phyloP scores from a whole-genome alignment of 1,284 basidiomycete species.

The Melampsora larici-populina region DNA sequence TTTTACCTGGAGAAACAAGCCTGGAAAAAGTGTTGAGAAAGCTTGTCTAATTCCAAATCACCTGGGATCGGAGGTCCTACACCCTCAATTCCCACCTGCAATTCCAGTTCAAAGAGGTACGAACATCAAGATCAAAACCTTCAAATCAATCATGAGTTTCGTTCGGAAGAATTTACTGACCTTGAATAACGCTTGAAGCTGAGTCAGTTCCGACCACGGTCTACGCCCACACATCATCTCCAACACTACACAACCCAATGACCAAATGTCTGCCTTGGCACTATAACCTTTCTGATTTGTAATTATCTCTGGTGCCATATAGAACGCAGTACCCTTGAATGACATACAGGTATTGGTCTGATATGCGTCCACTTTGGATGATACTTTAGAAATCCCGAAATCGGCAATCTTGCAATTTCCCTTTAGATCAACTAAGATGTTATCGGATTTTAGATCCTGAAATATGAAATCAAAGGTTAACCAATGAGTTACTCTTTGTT shows the following conservation, averaged over 20 bases:
- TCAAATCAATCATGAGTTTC: not conserved
- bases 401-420: slow-evolving; percentile 97
- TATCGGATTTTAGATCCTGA: slow-evolving; percentile 94
- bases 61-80: slow-evolving; percentile 82
- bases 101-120: slow-evolving; percentile 43
- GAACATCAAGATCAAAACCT: slow-evolving; percentile 11
- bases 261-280: slow-evolving; percentile 98
- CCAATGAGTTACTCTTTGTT: not conserved
- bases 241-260: slow-evolving; percentile 89
- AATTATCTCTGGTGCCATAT: slow-evolving; percentile 97
- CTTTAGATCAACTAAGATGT: slow-evolving; percentile 87
- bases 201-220: slow-evolving; percentile 86
- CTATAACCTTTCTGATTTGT: slow-evolving; percentile 79
- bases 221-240: slow-evolving; percentile 96
- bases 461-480: slow-evolving; percentile 37
- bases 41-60: slow-evolving; percentile 68
- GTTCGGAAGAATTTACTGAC: slow-evolving; percentile 56
- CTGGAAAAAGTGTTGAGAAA: slow-evolving; percentile 79
- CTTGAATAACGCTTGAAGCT: slow-evolving; percentile 88
- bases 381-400: slow-evolving; percentile 91
- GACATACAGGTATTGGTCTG: slow-evolving; percentile 68
- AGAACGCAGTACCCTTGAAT: slow-evolving; percentile 96
- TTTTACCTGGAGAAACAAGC: slow-evolving; percentile 84
- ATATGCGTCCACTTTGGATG: slow-evolving; percentile 67
- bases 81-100: slow-evolving; percentile 72